These are phyloP conservation scores for Chlorella vulgaris DNA, from an alignment of 139 green algal species.

Conservation along the genomic window DNA sequence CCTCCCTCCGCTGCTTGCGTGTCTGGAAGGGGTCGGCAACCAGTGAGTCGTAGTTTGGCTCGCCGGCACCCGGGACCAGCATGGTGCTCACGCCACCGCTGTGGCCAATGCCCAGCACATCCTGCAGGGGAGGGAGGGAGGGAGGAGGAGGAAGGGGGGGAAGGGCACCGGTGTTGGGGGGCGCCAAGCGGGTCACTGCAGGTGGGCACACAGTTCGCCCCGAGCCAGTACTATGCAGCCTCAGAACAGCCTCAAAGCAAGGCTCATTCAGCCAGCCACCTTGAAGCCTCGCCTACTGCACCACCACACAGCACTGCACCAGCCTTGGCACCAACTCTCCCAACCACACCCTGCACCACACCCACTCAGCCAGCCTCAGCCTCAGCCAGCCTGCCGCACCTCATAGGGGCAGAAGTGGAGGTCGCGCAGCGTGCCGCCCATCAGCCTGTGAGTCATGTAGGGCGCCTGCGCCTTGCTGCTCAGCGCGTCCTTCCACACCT, in stretches of 20 bases:
- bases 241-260: no score
- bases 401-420: constrained; percentile 95
- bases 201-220: no score
- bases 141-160: not conserved
- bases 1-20: constrained; percentile 79
- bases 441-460: constrained; percentile 87
- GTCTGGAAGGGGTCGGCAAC: constrained; percentile 92
- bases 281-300: no score
- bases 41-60: constrained; percentile 98
- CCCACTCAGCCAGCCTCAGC: no score
- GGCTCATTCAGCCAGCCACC: no score
- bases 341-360: no score
- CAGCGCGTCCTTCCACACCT: constrained; percentile 92
- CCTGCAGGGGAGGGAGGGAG: constrained; percentile 39
- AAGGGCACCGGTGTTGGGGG: not conserved
- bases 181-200: no score
- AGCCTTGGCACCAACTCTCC: no score
- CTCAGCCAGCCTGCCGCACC: no score
- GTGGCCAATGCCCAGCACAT: constrained; percentile 89
- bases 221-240: no score
- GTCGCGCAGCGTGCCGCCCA: constrained; percentile 43
- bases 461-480: constrained; percentile 77
- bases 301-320: no score
- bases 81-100: constrained; percentile 70
- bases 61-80: constrained; percentile 92